These are phyloP conservation scores for Colletotrichum gloeosporioides DNA, from an alignment of 2,329 filamentous ascomycete species.

Conservation along the genomic window DNA sequence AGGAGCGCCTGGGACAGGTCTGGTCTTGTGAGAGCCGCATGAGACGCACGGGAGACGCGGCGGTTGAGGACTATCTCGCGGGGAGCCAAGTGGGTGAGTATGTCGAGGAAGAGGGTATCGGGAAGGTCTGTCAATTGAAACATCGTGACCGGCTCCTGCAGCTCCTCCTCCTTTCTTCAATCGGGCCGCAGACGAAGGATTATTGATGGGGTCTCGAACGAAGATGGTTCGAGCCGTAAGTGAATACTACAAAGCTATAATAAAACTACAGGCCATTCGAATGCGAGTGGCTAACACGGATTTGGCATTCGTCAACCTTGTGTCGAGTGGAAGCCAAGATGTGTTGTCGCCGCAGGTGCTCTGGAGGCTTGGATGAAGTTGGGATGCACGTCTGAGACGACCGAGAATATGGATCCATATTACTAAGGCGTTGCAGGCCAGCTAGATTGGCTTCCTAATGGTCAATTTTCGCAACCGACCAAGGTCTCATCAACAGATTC, in stretches of 20 bases:
- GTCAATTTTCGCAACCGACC: neutral
- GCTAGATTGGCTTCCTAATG: neutral
- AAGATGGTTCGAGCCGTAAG: neutral
- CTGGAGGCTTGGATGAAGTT: neutral
- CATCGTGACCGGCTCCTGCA: conserved; percentile 21
- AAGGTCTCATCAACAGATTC: neutral
- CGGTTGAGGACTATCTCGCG: conserved; percentile 57
- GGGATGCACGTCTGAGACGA: neutral
- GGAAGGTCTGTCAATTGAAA: conserved; percentile 52
- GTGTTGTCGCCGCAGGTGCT: neutral
- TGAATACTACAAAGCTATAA: neutral
- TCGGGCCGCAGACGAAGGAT: neutral
- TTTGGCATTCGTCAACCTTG: no score
- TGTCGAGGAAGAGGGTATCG: conserved; percentile 62
- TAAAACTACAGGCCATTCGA: neutral
- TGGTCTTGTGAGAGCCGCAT: conserved; percentile 53
- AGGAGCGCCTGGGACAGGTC: conserved; percentile 53
- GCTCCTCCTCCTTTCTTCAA: neutral
- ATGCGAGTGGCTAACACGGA: no score
- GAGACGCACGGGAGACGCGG: conserved; percentile 55
- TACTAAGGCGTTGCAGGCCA: neutral
- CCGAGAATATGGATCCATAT: neutral
- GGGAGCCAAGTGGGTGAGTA: conserved; percentile 54
- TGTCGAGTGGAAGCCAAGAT: neutral
- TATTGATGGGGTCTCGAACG: neutral